Conservation (phyloP, 768 basidiomycete genomes). For the Lentinula raphanica region DNA sequence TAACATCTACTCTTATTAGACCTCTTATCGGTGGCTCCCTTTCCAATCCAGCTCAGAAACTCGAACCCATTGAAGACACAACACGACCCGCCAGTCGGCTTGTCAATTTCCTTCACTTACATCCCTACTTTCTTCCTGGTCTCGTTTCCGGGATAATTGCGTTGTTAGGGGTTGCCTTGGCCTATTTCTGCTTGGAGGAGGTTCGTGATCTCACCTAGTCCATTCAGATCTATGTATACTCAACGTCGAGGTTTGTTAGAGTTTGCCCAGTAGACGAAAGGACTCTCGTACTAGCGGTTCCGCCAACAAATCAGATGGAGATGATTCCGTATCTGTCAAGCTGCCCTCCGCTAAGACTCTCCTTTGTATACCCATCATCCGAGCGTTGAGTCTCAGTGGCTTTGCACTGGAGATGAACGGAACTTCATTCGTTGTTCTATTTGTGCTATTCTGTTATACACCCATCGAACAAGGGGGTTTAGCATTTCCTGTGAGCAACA, state of each 20-base stretch:
- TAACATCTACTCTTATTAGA: constrained; percentile 44
- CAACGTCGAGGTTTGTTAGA: constrained; percentile 24
- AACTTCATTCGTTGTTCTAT: constrained; percentile 60
- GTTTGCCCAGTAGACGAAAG: constrained; percentile 36
- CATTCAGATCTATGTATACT: not conserved
- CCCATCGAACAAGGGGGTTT: constrained; percentile 26
- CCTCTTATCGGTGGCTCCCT: constrained; percentile 60
- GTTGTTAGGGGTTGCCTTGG: constrained; percentile 34
- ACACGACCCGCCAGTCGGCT: not conserved
- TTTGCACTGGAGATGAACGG: constrained; percentile 48
- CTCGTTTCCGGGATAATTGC: constrained; percentile 41
- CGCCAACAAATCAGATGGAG: not conserved
- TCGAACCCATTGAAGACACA: constrained; percentile 32
- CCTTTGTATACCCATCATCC: constrained; percentile 49
- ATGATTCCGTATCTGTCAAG: not conserved
- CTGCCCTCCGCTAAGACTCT: constrained; percentile 16
- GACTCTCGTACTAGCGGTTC: not conserved
- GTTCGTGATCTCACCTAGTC: constrained; percentile 23
- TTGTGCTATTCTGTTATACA: constrained; percentile 66
- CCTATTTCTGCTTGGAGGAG: constrained; percentile 51
- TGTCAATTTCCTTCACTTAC: constrained; percentile 34
- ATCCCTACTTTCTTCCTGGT: constrained; percentile 64
- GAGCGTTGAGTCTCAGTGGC: constrained; percentile 47
- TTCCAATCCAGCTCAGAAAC: constrained; percentile 50
- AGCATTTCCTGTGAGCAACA: not conserved